A percentile compares a stretch with the other conserved stretches of the same genome.
These are phyloP conservation scores for Boletus rubroflammeus DNA, from an alignment of 768 basidiomycete species.

Conservation along the genomic window DNA sequence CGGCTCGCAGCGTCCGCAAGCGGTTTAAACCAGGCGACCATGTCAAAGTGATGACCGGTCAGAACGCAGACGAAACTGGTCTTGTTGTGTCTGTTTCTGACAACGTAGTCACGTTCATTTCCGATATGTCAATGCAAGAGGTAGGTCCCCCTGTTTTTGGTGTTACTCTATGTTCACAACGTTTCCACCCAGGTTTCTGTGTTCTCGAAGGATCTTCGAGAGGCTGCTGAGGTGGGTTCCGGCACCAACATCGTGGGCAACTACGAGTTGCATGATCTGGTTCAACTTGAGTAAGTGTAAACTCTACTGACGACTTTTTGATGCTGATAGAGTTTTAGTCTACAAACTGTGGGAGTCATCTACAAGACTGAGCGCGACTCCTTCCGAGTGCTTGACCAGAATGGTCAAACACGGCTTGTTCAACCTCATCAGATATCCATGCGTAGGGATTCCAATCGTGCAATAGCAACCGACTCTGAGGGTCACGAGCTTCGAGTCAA, in stretches of 20 bases:
- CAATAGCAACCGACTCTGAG: conserved; percentile 87
- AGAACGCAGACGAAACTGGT: conserved; percentile 94
- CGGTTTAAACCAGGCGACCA: conserved; percentile 96
- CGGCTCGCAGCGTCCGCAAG: conserved; percentile 87
- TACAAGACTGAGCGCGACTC: conserved; percentile 96
- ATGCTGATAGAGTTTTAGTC: conserved; percentile 42
- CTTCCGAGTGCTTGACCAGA: conserved; percentile 94
- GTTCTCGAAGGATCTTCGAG: conserved; percentile 94
- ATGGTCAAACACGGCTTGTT: conserved; percentile 82
- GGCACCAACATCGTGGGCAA: conserved; percentile 87
- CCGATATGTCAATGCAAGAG: conserved; percentile 97
- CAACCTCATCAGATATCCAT: conserved; percentile 94
- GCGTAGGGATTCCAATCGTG: conserved; percentile 74
- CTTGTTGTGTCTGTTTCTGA: conserved; percentile 89
- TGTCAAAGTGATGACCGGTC: conserved; percentile 96
- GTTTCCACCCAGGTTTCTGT: conserved; percentile 70
- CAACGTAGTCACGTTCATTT: conserved; percentile 91
- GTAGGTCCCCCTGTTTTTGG: conserved; percentile 37
- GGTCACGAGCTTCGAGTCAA: conserved; percentile 82
- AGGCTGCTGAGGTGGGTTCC: conserved; percentile 95
- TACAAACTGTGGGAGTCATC: conserved; percentile 93
- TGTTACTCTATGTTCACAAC: conserved; percentile 2
- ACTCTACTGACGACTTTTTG: neutral
- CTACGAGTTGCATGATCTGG: conserved; percentile 94
- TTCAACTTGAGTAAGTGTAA: conserved; percentile 85